Conservation (phyloP, 2,329 filamentous ascomycete species). For the Pseudofabraea citricarpa region DNA sequence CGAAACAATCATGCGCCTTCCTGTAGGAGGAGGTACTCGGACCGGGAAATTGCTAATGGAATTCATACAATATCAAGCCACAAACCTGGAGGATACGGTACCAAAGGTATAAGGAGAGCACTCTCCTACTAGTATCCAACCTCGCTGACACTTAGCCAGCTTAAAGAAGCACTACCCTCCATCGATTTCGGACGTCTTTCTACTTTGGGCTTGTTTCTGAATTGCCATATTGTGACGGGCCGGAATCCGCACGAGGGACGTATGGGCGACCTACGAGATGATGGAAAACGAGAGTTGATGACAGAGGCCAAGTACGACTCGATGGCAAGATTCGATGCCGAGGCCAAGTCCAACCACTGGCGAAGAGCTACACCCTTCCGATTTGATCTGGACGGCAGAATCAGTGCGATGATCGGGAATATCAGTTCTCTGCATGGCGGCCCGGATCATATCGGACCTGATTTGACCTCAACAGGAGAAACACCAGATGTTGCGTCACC, state of each 20-base stretch:
- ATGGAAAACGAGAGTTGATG: constrained; percentile 23
- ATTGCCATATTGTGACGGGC: constrained; percentile 26
- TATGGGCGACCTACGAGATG: constrained; percentile 20
- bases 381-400: neutral
- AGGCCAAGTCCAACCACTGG: constrained; percentile 16
- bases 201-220: constrained; percentile 19
- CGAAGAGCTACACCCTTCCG: constrained; percentile 8
- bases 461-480: neutral
- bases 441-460: neutral
- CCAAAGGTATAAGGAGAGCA: no score
- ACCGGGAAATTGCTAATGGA: constrained; percentile 17
- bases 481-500: neutral
- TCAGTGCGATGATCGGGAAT: neutral
- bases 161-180: constrained; percentile 11
- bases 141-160: constrained; percentile 12
- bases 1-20: constrained; percentile 19
- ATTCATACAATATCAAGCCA: constrained; percentile 14
- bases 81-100: constrained; percentile 17
- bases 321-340: constrained; percentile 17
- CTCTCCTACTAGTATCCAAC: no score
- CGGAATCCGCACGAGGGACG: constrained; percentile 21
- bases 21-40: constrained; percentile 17
- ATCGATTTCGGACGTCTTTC: constrained; percentile 14
- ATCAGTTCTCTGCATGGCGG: neutral
- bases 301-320: constrained; percentile 20